A percentile compares a stretch with the other conserved stretches of the same genome.
Conservation (phyloP, 257 asterid species). For the Nicotiana otophora region DNA sequence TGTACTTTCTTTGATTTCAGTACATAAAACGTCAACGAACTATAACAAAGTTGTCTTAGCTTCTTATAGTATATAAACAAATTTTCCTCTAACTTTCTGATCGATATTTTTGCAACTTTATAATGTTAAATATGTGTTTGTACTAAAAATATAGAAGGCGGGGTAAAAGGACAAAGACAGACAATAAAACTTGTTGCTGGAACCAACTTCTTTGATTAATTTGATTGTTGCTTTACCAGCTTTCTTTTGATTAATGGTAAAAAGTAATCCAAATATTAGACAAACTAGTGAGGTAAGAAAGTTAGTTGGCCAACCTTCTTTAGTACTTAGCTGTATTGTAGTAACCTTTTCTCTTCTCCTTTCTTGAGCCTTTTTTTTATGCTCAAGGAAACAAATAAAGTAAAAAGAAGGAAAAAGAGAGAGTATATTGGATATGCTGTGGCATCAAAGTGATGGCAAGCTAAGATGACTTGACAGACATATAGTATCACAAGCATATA, state of each 20-base stretch:
- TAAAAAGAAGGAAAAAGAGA: background rate
- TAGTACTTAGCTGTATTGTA: background rate
- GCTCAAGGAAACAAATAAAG: background rate
- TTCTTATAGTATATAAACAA: background rate
- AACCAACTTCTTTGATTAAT: background rate
- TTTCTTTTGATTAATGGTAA: background rate
- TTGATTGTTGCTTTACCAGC: background rate
- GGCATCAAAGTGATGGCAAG: conserved; percentile 2
- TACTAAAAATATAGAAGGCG: background rate
- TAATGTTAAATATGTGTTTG: background rate
- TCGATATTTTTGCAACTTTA: background rate
- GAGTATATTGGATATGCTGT: background rate
- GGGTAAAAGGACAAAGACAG: background rate
- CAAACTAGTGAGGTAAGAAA: background rate
- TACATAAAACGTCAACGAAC: background rate
- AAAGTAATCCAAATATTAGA: background rate
- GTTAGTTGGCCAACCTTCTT: conserved; percentile 7
- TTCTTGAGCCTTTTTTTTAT: background rate
- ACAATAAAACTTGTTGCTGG: background rate
- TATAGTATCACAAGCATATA: too few species aligned
- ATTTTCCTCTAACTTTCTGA: background rate
- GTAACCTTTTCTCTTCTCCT: background rate
- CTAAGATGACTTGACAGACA: background rate
- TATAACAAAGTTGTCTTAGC: background rate
- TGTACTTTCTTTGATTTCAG: background rate